Conservation (phyloP, 1,284 basidiomycete genomes). For the Ceratobasidium theobromae region DNA sequence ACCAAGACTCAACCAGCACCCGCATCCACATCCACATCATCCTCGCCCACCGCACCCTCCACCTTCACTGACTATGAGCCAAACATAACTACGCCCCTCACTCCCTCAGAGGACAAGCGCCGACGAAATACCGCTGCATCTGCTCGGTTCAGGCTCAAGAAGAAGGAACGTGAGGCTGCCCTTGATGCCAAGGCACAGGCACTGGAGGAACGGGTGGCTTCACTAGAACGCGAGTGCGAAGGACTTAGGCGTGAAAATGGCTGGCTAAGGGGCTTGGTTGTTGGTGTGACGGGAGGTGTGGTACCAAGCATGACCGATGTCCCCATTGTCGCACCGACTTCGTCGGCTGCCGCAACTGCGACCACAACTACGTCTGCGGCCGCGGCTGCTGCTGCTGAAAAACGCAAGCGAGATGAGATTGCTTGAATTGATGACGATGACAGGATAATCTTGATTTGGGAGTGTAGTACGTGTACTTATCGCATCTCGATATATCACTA, state of each 20-base stretch:
- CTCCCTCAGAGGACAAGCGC: constrained; percentile 83
- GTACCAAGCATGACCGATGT: constrained; percentile 24
- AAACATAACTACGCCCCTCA: constrained; percentile 35
- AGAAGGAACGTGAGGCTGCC: constrained; percentile 96
- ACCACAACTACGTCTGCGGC: neutral
- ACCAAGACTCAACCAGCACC: constrained; percentile 33
- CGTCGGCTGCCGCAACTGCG: neutral
- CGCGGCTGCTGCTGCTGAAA: constrained; percentile 2
- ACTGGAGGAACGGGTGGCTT: constrained; percentile 77
- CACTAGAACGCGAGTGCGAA: constrained; percentile 90
- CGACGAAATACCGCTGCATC: constrained; percentile 94
- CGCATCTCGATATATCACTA: neutral
- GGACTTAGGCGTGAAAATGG: constrained; percentile 89
- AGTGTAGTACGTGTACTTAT: constrained; percentile 1
- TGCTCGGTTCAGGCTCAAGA: constrained; percentile 97
- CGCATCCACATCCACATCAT: constrained; percentile 39
- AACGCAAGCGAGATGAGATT: constrained; percentile 30
- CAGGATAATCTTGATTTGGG: neutral
- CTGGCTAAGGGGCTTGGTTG: constrained; percentile 91
- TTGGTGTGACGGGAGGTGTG: constrained; percentile 74
- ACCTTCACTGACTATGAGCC: constrained; percentile 31
- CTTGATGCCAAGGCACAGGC: constrained; percentile 89
- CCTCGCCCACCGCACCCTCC: constrained; percentile 38
- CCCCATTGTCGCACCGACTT: neutral
- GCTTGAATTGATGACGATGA: constrained; percentile 1